These are phyloP conservation scores for Rhizophagus prolifer DNA, from an alignment of 192 early-diverging fungal species.

Conservation along the genomic window DNA sequence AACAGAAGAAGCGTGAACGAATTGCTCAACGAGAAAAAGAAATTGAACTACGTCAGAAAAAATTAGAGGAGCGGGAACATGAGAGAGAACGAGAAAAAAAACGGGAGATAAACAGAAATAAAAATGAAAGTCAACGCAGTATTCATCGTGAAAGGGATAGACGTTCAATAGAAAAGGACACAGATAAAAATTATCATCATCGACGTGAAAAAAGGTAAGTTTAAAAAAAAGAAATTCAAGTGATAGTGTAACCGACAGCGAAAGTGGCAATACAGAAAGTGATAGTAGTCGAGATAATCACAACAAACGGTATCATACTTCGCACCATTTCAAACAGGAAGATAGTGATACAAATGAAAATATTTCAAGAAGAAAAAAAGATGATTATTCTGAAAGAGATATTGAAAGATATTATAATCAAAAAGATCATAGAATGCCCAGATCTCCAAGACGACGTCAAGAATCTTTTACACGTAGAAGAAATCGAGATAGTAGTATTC, in stretches of 20 bases:
- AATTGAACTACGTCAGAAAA: constrained; percentile 35
- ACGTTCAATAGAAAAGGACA: not conserved
- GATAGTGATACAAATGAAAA: not conserved
- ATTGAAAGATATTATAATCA: not conserved
- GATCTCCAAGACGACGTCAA: not conserved
- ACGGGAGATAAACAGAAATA: not conserved
- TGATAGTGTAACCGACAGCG: not conserved
- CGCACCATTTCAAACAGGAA: not conserved
- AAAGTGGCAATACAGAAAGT: not conserved
- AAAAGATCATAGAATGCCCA: not conserved
- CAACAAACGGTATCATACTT: not conserved
- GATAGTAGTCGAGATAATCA: not conserved
- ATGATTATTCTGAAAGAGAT: not conserved
- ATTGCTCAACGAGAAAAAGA: constrained; percentile 38
- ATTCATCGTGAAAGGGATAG: not conserved
- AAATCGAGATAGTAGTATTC: not conserved
- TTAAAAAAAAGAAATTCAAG: not conserved
- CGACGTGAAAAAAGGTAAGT: not conserved
- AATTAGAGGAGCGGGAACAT: not conserved
- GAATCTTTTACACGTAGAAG: not conserved
- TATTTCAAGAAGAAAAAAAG: not conserved
- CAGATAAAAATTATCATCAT: not conserved
- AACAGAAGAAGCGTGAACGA: constrained; percentile 41
- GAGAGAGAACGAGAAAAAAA: not conserved
- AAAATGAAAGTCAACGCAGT: not conserved